Evolutionary conservation across 1,284 basidiomycete species (phyloP), one percentile per base, ranked within the genome.

Genomic region (Meripilus lineatus): DNA sequence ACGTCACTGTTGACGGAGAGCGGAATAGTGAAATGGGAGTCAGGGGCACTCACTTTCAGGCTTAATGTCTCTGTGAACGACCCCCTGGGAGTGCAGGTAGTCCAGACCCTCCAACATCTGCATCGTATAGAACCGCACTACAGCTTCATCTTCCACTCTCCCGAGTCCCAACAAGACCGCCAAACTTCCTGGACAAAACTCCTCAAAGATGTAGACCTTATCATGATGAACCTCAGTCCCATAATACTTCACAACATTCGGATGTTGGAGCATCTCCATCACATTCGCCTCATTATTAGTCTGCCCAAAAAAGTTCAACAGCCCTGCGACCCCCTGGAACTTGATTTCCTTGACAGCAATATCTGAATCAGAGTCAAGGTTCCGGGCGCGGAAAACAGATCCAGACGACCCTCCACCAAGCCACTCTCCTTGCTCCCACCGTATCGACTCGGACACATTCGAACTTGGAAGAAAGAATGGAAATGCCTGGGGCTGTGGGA

Each of bases 271-370:
- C 84, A 99, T 89, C 66, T 96, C 93, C 96, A 99, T 99, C 48
- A 99, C 93, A 55, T 84, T 87, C 52, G 97, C 84, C 68, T 99
- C 95, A 63, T 98, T 94, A 62, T 87, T 89, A 67, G 99, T 96
- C 62, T 96, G 92, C 52, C 91, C 81, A 68, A 93, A 90, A 17
- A 94, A 70, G 50, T 81, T 88, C 6, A 90, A 86, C 42, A 88
- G 68, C 24, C 88, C 84, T 37, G 89, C 77, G 41, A 94, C 66
- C 66, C 98, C 96, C 62, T 97, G 93, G 64, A 97, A 96, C 47
- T 94, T 91, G 62, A 99, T 94, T 70, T 99, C 96, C 69, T 99
- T 99, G 59, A 98, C 96, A 3, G 96, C 96, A 93, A 99, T 98
- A 46, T 98, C 82, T 25, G 89, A 89, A 39, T 94, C 93, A 2